Evolutionary conservation across 1,284 basidiomycete species (phyloP).

Genomic region (Papiliotrema terrestris): DNA sequence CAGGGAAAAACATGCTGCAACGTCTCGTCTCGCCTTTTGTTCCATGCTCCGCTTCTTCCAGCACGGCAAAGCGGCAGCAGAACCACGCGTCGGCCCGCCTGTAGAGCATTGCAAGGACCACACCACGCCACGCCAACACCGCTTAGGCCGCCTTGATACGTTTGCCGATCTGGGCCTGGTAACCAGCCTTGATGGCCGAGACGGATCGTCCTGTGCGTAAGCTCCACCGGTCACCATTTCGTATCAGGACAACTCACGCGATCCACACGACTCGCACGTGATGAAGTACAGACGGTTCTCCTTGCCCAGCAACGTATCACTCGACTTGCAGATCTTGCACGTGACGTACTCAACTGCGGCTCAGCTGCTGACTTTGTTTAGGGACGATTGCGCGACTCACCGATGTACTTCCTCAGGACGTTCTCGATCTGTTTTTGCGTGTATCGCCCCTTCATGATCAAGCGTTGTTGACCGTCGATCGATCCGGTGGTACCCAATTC

Average conservation of each 20-base stretch:
- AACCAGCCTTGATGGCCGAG: conserved; percentile 96
- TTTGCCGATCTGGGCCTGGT: conserved; percentile 90
- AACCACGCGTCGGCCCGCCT: no score
- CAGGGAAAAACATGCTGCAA: background rate
- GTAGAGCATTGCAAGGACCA: no score
- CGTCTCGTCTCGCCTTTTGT: no score
- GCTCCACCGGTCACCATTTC: background rate
- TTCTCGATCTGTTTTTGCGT: conserved; percentile 99
- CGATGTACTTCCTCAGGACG: conserved; percentile 92
- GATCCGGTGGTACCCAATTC: conserved; percentile 98
- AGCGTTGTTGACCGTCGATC: conserved; percentile 85
- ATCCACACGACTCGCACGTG: conserved; percentile 92
- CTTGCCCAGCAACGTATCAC: conserved; percentile 92
- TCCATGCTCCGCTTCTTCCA: no score
- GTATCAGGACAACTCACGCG: conserved; percentile 52
- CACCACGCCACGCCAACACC: no score
- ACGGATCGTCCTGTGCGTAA: conserved; percentile 66
- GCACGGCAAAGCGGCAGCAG: no score
- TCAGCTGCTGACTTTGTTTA: background rate
- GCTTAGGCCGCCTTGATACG: conserved; percentile 33
- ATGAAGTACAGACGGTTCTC: conserved; percentile 99
- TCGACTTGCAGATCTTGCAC: conserved; percentile 99
- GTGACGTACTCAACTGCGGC: conserved; percentile 92
- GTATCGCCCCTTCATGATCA: conserved; percentile 97
- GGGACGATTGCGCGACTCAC: conserved; percentile 54